A percentile compares a stretch with the other conserved stretches of the same genome.
These are phyloP conservation scores for Buddleja alternifolia DNA, from an alignment of 257 asterid genomes.

Conservation along the genomic window DNA sequence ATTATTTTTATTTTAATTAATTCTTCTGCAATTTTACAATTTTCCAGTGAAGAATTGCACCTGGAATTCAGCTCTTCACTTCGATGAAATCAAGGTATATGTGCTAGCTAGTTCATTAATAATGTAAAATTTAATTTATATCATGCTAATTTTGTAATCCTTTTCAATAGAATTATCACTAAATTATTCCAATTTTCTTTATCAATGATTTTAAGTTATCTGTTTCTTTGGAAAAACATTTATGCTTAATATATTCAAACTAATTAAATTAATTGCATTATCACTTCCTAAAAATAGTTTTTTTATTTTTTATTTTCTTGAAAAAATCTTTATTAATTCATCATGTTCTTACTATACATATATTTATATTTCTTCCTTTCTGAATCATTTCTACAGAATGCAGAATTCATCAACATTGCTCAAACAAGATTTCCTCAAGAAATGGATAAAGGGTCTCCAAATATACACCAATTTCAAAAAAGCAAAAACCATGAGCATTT, in stretches of 20 bases:
- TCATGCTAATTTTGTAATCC: no score
- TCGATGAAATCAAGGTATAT: constrained; percentile 38
- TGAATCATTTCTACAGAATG: constrained; percentile 38
- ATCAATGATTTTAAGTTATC: no score
- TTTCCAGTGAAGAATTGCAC: background rate
- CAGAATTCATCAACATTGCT: constrained; percentile 42
- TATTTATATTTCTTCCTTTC: no score
- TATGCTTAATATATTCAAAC: no score
- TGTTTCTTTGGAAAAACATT: no score
- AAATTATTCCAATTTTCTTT: no score
- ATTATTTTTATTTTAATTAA: background rate
- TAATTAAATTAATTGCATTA: no score
- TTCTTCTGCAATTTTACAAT: constrained; percentile 16
- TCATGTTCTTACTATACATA: no score
- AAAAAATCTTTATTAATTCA: background rate
- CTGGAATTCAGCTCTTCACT: constrained; percentile 14
- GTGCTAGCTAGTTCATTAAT: background rate
- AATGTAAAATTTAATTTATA: no score
- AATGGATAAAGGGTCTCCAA: constrained; percentile 75
- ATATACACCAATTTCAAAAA: constrained; percentile 44
- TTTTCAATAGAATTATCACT: no score
- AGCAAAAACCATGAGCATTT: constrained; percentile 43
- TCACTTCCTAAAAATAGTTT: no score
- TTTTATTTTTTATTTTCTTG: background rate
- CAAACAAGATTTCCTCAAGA: constrained; percentile 68